A percentile compares a stretch with the other conserved stretches of the same genome.
Conservation (phyloP, 306 rosid genomes). For the Castanopsis chinensis region DNA sequence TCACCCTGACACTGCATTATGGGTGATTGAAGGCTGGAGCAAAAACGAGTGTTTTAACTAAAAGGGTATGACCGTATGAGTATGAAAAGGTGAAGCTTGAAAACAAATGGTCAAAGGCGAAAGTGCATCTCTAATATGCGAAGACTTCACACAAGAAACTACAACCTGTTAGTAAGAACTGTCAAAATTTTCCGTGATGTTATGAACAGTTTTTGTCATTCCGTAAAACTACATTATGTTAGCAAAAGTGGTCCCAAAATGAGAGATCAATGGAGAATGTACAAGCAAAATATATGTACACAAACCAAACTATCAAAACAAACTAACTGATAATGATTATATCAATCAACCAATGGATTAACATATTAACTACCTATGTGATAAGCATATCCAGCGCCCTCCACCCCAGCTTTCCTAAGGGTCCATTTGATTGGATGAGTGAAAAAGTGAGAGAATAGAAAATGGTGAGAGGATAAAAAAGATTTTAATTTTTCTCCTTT, state of each 20-base stretch:
- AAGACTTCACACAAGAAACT: background rate
- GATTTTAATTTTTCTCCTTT: too few relatives aligned
- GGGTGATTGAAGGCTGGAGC: background rate
- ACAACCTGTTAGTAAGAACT: background rate
- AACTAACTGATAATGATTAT: background rate
- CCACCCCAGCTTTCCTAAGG: background rate
- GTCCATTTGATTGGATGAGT: too few relatives aligned
- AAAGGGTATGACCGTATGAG: background rate
- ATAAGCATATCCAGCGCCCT: background rate
- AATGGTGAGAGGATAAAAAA: too few relatives aligned
- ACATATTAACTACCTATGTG: background rate
- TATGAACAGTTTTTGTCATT: background rate
- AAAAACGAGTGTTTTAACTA: background rate
- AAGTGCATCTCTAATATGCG: background rate
- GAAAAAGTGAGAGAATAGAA: too few relatives aligned
- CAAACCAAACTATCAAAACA: background rate
- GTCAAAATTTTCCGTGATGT: background rate
- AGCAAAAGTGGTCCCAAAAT: constrained; percentile 7
- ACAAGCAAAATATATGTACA: constrained; percentile 8
- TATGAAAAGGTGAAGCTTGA: background rate
- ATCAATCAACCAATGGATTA: background rate
- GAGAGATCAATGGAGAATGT: background rate
- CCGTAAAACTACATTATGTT: background rate
- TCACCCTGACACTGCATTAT: background rate
- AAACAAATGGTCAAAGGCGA: background rate